phyloP scores from a whole-genome alignment of 202 grass and related monocot species.

The Setaria italica region DNA sequence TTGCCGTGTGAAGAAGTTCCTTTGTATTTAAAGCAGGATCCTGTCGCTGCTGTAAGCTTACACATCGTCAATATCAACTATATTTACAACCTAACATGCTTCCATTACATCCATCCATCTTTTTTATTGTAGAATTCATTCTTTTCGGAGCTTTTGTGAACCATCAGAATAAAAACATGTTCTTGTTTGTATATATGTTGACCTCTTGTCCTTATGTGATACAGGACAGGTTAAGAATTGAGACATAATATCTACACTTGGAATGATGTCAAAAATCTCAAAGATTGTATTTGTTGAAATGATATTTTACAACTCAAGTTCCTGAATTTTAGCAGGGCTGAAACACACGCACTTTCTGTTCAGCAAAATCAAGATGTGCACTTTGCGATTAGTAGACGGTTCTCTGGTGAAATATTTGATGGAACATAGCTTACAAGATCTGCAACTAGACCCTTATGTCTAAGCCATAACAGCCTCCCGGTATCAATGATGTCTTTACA shows the following conservation, averaged over 20 bases:
- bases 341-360: not conserved
- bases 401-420: conserved; percentile 79
- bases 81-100: conserved; percentile 41
- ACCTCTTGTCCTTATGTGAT: not conserved
- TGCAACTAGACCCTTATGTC: conserved; percentile 56
- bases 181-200: not conserved
- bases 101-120: conserved; percentile 28
- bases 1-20: conserved; percentile 10
- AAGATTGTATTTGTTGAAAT: not conserved
- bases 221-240: not conserved
- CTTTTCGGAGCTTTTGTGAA: conserved; percentile 1
- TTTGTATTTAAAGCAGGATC: conserved; percentile 50
- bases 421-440: conserved; percentile 79
- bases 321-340: not conserved
- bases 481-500: conserved; percentile 93
- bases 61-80: conserved; percentile 43
- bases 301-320: not conserved
- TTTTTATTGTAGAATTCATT: conserved; percentile 42
- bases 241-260: not conserved
- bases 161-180: conserved; percentile 10
- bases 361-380: conserved; percentile 18
- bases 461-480: conserved; percentile 65
- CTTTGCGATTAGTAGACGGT: conserved; percentile 78
- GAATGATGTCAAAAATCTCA: not conserved
- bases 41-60: conserved; percentile 39